phyloP scores from a whole-genome alignment of 2,329 filamentous ascomycete genomes.

The Simplicillium sp. region DNA sequence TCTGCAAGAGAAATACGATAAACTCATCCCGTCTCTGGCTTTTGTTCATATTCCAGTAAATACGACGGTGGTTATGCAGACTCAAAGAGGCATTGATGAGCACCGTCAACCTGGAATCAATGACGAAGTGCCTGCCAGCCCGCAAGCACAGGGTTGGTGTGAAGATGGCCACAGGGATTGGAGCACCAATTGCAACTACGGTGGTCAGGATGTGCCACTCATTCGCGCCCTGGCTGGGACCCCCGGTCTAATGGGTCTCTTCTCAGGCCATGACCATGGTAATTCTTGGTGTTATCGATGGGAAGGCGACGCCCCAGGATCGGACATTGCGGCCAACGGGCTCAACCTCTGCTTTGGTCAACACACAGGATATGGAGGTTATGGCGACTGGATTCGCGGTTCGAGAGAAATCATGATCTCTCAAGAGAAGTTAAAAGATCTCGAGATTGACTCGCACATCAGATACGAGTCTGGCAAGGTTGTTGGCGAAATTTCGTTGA shows the following conservation, averaged over 20 bases:
- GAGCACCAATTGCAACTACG: constrained; percentile 19
- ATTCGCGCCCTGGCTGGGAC: constrained; percentile 44
- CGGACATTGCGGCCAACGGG: constrained; percentile 17
- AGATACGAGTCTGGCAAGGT: constrained; percentile 41
- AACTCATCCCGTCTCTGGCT: constrained; percentile 31
- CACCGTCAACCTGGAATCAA: constrained; percentile 22
- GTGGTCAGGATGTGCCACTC: constrained; percentile 41
- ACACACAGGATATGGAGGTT: constrained; percentile 56
- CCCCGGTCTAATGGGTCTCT: constrained; percentile 38
- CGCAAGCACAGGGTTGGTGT: constrained; percentile 23
- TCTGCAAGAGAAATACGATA: constrained; percentile 17
- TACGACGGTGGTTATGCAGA: constrained; percentile 18
- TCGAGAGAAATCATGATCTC: constrained; percentile 22
- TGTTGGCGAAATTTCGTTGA: constrained; percentile 39
- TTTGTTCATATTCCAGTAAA: constrained; percentile 38
- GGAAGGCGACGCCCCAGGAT: constrained; percentile 12
- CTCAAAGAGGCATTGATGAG: constrained; percentile 14
- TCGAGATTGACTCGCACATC: constrained; percentile 44
- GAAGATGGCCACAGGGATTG: constrained; percentile 10
- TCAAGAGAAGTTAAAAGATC: constrained; percentile 26
- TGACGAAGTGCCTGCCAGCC: constrained; percentile 17
- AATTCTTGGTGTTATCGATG: constrained; percentile 39
- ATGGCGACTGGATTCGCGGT: constrained; percentile 49
- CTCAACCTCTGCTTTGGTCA: constrained; percentile 42
- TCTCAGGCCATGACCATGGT: constrained; percentile 52